Conservation (phyloP, 2,329 filamentous ascomycete species). For the Coniochaeta ligniaria region DNA sequence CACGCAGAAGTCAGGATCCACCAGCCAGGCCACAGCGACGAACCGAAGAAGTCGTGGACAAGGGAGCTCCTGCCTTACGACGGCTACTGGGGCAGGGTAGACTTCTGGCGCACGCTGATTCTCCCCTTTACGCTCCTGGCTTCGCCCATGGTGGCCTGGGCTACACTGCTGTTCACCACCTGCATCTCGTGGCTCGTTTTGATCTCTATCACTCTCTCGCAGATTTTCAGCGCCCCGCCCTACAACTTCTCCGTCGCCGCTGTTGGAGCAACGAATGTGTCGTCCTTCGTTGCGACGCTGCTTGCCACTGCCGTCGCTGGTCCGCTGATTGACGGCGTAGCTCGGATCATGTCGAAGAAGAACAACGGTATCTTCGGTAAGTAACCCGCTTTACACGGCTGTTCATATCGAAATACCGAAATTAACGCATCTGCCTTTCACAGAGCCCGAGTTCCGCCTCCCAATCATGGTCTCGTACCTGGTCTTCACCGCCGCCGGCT, state of each 20-base stretch:
- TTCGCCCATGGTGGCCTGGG: slow-evolving; percentile 29
- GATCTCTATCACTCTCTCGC: slow-evolving; percentile 22
- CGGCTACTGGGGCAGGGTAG: slow-evolving; percentile 28
- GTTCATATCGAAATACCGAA: neutral
- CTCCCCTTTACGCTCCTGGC: slow-evolving; percentile 25
- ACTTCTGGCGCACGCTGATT: slow-evolving; percentile 27
- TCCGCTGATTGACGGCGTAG: slow-evolving; percentile 25
- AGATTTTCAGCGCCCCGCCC: slow-evolving; percentile 21
- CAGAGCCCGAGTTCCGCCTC: slow-evolving; percentile 29
- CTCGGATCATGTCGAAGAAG: slow-evolving; percentile 21
- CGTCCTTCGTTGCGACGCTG: slow-evolving; percentile 24
- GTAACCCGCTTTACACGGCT: neutral
- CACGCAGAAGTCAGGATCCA: slow-evolving; percentile 3
- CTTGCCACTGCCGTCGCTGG: slow-evolving; percentile 24
- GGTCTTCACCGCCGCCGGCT: slow-evolving; percentile 25
- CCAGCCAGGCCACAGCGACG: neutral
- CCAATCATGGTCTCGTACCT: slow-evolving; percentile 26
- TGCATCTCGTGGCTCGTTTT: slow-evolving; percentile 25
- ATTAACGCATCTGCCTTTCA: neutral
- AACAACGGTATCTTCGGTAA: slow-evolving; percentile 27
- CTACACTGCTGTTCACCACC: slow-evolving; percentile 28
- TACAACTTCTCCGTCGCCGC: slow-evolving; percentile 27
- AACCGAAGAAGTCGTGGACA: slow-evolving; percentile 16
- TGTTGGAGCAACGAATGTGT: slow-evolving; percentile 24
- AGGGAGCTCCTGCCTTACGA: slow-evolving; percentile 25